Percentiles rank a stretch among this genome's conserved stretches.
phyloP scores from a whole-genome alignment of 352 stramenopile species.

The Paralagenidium karlingii region DNA sequence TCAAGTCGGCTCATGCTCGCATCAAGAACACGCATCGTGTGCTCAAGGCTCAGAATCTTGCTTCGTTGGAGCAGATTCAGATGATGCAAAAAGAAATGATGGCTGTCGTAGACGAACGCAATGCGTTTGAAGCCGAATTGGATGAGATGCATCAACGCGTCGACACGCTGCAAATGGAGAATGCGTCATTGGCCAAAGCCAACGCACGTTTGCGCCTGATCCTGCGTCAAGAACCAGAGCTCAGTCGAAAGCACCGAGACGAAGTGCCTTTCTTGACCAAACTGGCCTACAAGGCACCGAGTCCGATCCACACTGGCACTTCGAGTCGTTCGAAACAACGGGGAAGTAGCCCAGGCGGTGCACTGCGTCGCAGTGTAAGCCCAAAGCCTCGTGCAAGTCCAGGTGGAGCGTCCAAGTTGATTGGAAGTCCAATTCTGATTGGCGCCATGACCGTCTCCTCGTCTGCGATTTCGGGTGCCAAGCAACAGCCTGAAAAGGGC shows the following conservation, averaged over 20 bases:
- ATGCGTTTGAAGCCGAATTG: constrained; percentile 10
- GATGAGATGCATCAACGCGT: constrained; percentile 12
- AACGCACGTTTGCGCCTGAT: constrained; percentile 76
- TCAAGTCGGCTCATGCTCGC: constrained; percentile 60
- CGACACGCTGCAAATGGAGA: constrained; percentile 71
- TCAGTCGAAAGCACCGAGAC: constrained; percentile 75
- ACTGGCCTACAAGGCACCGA: constrained; percentile 51
- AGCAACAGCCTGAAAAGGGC: too few relatives aligned
- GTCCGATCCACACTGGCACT: too few relatives aligned
- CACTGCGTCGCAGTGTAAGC: too few relatives aligned
- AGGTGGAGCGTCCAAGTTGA: too few relatives aligned
- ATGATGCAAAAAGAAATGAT: constrained; percentile 65
- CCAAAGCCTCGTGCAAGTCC: too few relatives aligned
- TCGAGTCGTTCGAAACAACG: too few relatives aligned
- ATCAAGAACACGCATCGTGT: constrained; percentile 79
- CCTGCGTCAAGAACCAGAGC: constrained; percentile 67
- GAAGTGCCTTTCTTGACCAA: constrained; percentile 77
- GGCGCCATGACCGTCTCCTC: too few relatives aligned
- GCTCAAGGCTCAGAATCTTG: constrained; percentile 69
- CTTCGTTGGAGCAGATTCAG: constrained; percentile 70
- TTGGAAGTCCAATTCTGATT: too few relatives aligned
- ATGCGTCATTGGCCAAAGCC: constrained; percentile 71
- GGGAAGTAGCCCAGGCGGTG: too few relatives aligned
- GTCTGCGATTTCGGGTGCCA: too few relatives aligned
- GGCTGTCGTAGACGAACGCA: constrained; percentile 56